These are phyloP conservation scores for Colletotrichum cordylinicola DNA, from an alignment of 2,329 filamentous ascomycete species.

Conservation along the genomic window DNA sequence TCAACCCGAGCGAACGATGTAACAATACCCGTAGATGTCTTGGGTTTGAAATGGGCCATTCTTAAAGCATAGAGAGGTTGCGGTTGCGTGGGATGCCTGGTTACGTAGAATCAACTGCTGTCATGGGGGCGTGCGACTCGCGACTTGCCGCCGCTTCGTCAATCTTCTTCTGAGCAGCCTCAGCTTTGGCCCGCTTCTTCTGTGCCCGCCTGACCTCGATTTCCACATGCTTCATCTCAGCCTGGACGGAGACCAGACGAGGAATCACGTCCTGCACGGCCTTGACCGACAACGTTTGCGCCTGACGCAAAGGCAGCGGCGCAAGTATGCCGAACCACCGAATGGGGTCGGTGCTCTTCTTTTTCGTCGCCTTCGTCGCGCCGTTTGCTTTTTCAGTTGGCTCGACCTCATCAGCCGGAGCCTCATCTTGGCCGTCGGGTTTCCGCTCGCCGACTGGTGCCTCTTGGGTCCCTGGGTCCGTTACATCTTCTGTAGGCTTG, in stretches of 20 bases:
- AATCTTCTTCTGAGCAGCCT: constrained; percentile 37
- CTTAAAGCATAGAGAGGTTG: not conserved
- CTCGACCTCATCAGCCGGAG: not conserved
- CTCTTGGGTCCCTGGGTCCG: not conserved
- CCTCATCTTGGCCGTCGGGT: not conserved
- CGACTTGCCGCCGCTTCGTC: constrained; percentile 9
- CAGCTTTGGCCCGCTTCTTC: constrained; percentile 58
- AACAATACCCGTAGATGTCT: constrained; percentile 55
- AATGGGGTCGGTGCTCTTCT: constrained; percentile 55
- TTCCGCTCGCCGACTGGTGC: constrained; percentile 7
- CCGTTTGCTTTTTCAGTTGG: constrained; percentile 1
- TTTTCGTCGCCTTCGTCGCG: not conserved
- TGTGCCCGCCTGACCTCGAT: constrained; percentile 69
- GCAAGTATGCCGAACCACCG: constrained; percentile 62
- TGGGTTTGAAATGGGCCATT: constrained; percentile 26
- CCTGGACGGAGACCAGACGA: constrained; percentile 59
- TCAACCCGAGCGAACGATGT: constrained; percentile 54
- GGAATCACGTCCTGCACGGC: constrained; percentile 65
- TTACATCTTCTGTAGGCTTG: constrained; percentile 12
- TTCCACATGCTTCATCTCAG: constrained; percentile 69
- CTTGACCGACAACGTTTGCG: constrained; percentile 63
- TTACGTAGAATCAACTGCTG: not conserved
- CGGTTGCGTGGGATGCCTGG: not conserved
- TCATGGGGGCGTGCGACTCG: not conserved
- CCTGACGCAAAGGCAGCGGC: constrained; percentile 57